Evolutionary conservation across 768 basidiomycete species (phyloP).

Genomic region (Phanerochaete carnosa): DNA sequence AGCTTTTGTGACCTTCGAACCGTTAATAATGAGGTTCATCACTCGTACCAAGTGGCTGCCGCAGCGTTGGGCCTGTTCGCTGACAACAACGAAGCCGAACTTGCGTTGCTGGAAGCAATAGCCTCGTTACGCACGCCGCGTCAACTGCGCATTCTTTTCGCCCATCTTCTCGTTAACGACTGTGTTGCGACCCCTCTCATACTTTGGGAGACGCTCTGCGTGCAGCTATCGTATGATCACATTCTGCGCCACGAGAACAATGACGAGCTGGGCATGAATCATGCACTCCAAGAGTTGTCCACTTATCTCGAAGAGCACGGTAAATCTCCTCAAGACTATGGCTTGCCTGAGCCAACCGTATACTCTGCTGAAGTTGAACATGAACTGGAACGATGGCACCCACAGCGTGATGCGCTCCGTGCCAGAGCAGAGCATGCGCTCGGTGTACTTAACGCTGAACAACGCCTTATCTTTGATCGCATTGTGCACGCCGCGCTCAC

Average conservation of each 20-base stretch:
- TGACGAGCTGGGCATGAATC: constrained; percentile 18
- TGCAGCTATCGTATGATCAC: constrained; percentile 22
- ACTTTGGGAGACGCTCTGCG: constrained; percentile 27
- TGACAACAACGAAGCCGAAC: constrained; percentile 23
- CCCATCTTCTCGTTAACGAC: constrained; percentile 35
- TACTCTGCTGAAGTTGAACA: constrained; percentile 24
- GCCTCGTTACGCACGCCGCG: constrained; percentile 27
- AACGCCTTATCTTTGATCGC: constrained; percentile 19
- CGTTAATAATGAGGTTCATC: constrained; percentile 13
- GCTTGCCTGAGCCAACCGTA: constrained; percentile 27
- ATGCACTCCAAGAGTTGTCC: constrained; percentile 22
- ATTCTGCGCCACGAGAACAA: constrained; percentile 13
- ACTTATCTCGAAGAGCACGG: constrained; percentile 23
- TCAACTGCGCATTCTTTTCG: constrained; percentile 37
- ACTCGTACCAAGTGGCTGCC: constrained; percentile 13
- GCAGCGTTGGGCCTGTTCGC: constrained; percentile 19
- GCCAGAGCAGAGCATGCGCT: constrained; percentile 8
- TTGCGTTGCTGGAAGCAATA: constrained; percentile 35
- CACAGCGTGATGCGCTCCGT: constrained; percentile 5
- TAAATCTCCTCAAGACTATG: constrained; percentile 24
- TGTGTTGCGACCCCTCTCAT: constrained; percentile 21
- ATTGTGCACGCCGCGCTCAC: constrained; percentile 14
- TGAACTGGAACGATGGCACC: constrained; percentile 16
- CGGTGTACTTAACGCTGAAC: constrained; percentile 20
- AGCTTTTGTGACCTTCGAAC: constrained; percentile 15